phyloP scores from a whole-genome alignment of 2,329 filamentous ascomycete species.

The Apiospora marii region DNA sequence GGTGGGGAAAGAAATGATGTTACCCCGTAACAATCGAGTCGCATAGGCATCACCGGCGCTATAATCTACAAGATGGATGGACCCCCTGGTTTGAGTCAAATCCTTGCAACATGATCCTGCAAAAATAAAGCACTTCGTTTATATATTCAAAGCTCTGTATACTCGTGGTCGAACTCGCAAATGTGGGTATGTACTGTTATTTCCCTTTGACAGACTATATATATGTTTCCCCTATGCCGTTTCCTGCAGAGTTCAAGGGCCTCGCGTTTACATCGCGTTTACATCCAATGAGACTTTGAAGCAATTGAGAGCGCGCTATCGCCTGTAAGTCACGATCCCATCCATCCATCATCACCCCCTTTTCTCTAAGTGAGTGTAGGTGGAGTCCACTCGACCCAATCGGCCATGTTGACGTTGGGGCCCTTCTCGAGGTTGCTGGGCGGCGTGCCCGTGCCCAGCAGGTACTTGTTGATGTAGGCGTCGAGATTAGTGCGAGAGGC shows the following conservation, averaged over 20 bases:
- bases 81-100: too few species aligned
- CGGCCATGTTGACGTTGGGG: constrained; percentile 46
- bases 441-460: constrained; percentile 47
- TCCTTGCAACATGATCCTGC: too few species aligned
- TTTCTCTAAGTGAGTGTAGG: constrained; percentile 40
- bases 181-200: neutral
- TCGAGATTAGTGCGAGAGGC: constrained; percentile 59
- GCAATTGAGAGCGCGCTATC: neutral
- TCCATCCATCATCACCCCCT: neutral
- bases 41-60: too few species aligned
- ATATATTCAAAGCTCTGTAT: too few species aligned
- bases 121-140: neutral
- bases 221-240: neutral
- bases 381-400: constrained; percentile 52
- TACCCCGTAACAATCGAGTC: too few species aligned
- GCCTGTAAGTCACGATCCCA: neutral
- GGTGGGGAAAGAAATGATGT: too few species aligned
- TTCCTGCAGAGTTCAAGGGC: too few species aligned
- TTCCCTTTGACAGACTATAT: neutral
- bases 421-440: constrained; percentile 48
- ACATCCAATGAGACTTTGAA: neutral
- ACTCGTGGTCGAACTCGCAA: neutral
- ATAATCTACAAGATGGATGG: too few species aligned
- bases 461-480: constrained; percentile 63
- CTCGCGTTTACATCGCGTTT: neutral